Percentiles rank a stretch among this genome's conserved stretches.
These are phyloP conservation scores for Moniliella sp. DNA, from an alignment of 1,284 basidiomycete genomes.

Conservation along the genomic window DNA sequence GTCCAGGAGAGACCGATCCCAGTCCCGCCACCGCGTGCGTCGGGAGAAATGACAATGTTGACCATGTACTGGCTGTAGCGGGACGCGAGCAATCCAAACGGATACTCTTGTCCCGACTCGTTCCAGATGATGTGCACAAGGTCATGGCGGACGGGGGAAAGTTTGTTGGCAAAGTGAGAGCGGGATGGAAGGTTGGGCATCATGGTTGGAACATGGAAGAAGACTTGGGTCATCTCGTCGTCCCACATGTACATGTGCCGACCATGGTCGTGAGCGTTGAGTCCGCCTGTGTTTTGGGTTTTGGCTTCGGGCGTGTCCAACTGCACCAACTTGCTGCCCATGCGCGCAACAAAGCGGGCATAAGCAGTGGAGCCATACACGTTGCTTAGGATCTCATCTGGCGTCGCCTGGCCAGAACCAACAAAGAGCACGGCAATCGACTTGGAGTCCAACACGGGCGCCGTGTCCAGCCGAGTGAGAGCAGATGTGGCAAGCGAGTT, in stretches of 20 bases:
- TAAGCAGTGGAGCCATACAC: slow-evolving; percentile 82
- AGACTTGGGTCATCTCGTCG: slow-evolving; percentile 84
- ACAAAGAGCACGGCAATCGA: slow-evolving; percentile 92
- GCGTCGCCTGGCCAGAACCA: slow-evolving; percentile 64
- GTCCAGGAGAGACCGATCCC: too few species aligned
- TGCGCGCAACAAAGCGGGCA: slow-evolving; percentile 67
- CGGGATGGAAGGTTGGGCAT: slow-evolving; percentile 49
- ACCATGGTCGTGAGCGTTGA: slow-evolving; percentile 53
- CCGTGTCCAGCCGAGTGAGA: slow-evolving; percentile 68
- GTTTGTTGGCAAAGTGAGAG: slow-evolving; percentile 15
- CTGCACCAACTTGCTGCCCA: slow-evolving; percentile 62
- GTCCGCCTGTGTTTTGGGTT: too few species aligned
- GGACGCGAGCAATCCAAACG: slow-evolving; percentile 70
- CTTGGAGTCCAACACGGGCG: slow-evolving; percentile 89
- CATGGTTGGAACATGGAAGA: slow-evolving; percentile 87
- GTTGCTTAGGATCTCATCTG: slow-evolving; percentile 70
- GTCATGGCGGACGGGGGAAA: slow-evolving; percentile 31
- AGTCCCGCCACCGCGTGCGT: slow-evolving; percentile 16
- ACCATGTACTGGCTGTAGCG: slow-evolving; percentile 82
- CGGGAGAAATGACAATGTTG: slow-evolving; percentile 61
- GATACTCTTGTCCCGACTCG: slow-evolving; percentile 44
- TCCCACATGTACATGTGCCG: slow-evolving; percentile 65
- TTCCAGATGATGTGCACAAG: slow-evolving; percentile 65
- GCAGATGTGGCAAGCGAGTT: too few species aligned
- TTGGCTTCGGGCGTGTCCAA: slow-evolving; percentile 70